phyloP scores from a whole-genome alignment of 179 eudicot species.

The Drosera spatulata region DNA sequence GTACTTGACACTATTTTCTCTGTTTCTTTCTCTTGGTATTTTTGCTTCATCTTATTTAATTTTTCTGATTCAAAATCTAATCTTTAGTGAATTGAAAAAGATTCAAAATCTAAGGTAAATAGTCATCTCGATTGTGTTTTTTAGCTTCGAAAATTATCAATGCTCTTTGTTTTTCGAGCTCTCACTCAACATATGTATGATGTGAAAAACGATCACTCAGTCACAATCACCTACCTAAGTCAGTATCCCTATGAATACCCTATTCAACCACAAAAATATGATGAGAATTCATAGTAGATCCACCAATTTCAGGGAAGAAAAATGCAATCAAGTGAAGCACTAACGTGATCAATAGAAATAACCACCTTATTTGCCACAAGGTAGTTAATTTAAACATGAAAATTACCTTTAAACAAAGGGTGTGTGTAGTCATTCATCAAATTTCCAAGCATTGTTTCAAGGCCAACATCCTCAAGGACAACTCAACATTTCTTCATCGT shows the following conservation, averaged over 20 bases:
- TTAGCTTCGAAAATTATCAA: no score
- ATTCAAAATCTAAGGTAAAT: no score
- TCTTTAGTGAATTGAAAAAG: no score
- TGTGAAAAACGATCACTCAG: not conserved
- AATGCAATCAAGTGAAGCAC: conserved; percentile 37
- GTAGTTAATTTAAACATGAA: not conserved
- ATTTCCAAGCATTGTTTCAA: conserved; percentile 79
- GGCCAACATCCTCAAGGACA: conserved; percentile 93
- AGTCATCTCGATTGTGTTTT: no score
- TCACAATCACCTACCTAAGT: conserved; percentile 47
- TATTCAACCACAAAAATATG: conserved; percentile 97
- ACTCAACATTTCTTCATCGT: conserved; percentile 90
- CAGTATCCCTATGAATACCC: conserved; percentile 76
- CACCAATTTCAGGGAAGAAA: conserved; percentile 91
- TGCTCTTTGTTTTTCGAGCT: no score
- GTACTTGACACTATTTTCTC: no score
- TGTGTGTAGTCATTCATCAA: conserved; percentile 72
- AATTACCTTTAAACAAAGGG: conserved; percentile 68
- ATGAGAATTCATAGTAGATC: conserved; percentile 76
- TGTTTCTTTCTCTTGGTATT: no score
- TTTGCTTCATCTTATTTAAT: no score
- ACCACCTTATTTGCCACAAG: not conserved
- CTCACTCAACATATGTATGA: not conserved
- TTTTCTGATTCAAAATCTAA: no score
- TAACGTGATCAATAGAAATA: not conserved